These are phyloP conservation scores for Neurospora hispaniola DNA, from an alignment of 495 filamentous ascomycete genomes.

Conservation along the genomic window DNA sequence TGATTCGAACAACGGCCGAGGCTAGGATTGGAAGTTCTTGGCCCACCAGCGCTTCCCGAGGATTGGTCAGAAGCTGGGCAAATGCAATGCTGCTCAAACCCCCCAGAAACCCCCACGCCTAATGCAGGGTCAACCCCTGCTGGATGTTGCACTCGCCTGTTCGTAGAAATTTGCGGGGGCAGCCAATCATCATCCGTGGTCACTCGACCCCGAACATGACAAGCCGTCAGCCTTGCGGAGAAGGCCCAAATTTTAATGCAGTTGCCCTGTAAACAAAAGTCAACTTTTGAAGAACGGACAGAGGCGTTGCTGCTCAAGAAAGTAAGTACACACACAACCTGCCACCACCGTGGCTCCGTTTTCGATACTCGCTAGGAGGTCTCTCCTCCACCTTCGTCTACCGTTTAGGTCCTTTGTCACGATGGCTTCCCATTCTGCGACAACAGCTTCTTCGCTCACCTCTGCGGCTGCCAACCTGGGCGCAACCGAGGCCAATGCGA, in stretches of 20 bases:
- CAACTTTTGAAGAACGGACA: background rate
- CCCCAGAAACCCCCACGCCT: background rate
- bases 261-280: background rate
- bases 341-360: background rate
- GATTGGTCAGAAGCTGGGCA: background rate
- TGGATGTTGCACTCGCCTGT: background rate
- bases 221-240: slow-evolving; percentile 9
- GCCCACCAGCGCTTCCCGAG: background rate
- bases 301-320: background rate
- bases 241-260: slow-evolving; percentile 8
- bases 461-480: background rate
- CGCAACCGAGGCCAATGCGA: background rate
- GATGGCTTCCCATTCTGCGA: slow-evolving; percentile 9
- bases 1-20: background rate
- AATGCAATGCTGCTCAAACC: background rate
- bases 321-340: background rate
- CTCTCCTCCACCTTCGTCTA: background rate
- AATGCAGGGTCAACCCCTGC: background rate
- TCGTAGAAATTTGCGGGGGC: background rate
- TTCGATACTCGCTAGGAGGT: background rate
- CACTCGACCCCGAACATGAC: background rate
- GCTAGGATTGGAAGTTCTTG: background rate
- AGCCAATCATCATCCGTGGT: background rate
- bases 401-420: slow-evolving; percentile 1
- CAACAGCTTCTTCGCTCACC: background rate